A percentile compares a stretch with the other conserved stretches of the same genome.
These are phyloP conservation scores for Aspergillus sp. DNA, from an alignment of 2,329 filamentous ascomycete species.

Conservation along the genomic window DNA sequence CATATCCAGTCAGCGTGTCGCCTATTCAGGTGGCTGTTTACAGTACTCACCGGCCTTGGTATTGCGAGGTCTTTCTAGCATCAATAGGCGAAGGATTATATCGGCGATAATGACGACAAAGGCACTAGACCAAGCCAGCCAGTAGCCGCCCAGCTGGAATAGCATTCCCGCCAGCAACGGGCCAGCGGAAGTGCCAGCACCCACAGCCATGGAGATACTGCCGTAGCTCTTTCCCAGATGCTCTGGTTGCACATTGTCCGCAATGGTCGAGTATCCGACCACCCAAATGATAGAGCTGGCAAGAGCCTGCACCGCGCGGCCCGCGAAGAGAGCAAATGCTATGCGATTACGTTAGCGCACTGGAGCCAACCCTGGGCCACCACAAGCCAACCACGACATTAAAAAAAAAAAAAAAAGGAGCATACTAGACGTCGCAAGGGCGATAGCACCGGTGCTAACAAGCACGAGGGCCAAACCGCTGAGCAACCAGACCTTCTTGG, in stretches of 20 bases:
- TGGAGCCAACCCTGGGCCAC: too few species aligned
- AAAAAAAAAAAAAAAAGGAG: too few species aligned
- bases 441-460: constrained; percentile 14
- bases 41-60: too few species aligned
- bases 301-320: constrained; percentile 20
- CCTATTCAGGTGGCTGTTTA: background rate
- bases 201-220: background rate
- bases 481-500: constrained; percentile 14
- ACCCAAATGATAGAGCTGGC: constrained; percentile 18
- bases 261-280: constrained; percentile 18
- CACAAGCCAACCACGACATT: too few species aligned
- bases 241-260: constrained; percentile 11
- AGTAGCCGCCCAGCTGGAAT: constrained; percentile 18
- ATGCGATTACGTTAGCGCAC: background rate
- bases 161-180: constrained; percentile 18
- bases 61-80: constrained; percentile 6
- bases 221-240: constrained; percentile 12
- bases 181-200: constrained; percentile 14
- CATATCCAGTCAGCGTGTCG: background rate
- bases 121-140: constrained; percentile 18
- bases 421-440: constrained; percentile 17
- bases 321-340: constrained; percentile 17
- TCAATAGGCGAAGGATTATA: constrained; percentile 20
- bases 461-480: constrained; percentile 13
- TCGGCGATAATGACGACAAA: constrained; percentile 17